Evolutionary conservation across 2,329 filamentous ascomycete genomes (phyloP), one percentile per base, ranked within the genome.

Genomic region (Aureobasidium uvarum): DNA sequence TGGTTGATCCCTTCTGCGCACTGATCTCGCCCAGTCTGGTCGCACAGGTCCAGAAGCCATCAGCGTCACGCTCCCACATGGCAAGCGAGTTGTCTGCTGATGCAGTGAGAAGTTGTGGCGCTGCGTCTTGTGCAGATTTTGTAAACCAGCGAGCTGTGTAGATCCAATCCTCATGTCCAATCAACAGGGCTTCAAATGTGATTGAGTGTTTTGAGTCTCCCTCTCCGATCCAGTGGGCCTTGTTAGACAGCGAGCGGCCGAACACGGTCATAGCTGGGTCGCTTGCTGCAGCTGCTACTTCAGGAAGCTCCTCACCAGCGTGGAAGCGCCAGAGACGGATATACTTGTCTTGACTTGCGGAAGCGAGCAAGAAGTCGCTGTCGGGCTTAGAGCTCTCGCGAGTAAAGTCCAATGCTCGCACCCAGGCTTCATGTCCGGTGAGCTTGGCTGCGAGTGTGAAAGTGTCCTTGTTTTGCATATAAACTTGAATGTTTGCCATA

Each of bases 101-200:
- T 0, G 94, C 89, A 1, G 94, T 93, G 3, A 99, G 84, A 14
- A 90, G 81, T 66, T 83, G 85, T 18, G 72, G 70, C 31, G 66
- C 38, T 14, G 76, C 77, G 66, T 80, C 78, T 16, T 77, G 72
- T 14, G 7, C 60, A n/a, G 50, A 14, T 50, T 80, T 75, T 7
- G 81, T 81, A 66, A 85, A 84, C 93, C 93, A 97, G 64, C 83
- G 82, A 1, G 91, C 88, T 65, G 90, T 96, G 77, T 96, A 98
- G 66, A 99, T 94, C 95, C 95, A 99, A 73, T 99, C 95, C 74
- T 99, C 95, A 73, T 99, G 95, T 10, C 95, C 95, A 2, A 99
- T 85, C 6, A 99, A 84, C 2, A 99, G 81, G 1, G 95, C 95
- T 76, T 99, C 95, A 70, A 99, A 98, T 0, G 92, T 96, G 65